Conservation (phyloP, 805 yeast species). For the Yarrowia keelungensis region DNA sequence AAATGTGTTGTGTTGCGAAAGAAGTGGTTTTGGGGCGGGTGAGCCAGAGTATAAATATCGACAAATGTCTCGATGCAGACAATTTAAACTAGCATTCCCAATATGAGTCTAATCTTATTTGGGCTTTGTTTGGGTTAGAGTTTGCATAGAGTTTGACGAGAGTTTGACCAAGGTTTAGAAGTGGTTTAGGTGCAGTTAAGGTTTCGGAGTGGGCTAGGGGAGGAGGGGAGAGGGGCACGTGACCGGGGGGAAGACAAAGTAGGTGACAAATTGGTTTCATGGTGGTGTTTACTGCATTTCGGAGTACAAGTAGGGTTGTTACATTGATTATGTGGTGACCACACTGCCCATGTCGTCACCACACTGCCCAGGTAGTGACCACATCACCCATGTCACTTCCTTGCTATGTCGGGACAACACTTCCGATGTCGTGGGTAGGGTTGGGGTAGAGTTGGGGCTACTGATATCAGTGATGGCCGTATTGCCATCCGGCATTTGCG, state of each 20-base stretch:
- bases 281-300: too few species aligned
- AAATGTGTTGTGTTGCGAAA: background rate
- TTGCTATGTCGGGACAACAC: too few species aligned
- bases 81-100: slow-evolving; percentile 35
- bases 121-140: background rate
- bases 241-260: too few species aligned
- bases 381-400: too few species aligned
- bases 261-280: too few species aligned
- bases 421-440: background rate
- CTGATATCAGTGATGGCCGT: too few species aligned
- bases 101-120: slow-evolving; percentile 11
- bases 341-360: too few species aligned
- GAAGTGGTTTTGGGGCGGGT: background rate
- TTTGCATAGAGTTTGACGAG: background rate
- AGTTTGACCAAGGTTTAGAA: background rate
- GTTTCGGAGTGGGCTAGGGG: slow-evolving; percentile 13
- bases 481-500: too few species aligned
- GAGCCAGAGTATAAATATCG: slow-evolving; percentile 30
- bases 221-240: background rate
- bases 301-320: too few species aligned
- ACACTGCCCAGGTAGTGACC: too few species aligned
- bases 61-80: slow-evolving; percentile 30
- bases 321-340: too few species aligned
- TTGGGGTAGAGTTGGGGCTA: too few species aligned
- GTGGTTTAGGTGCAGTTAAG: background rate